These are phyloP conservation scores for Passalora sequoiae DNA, from an alignment of 2,329 filamentous ascomycete species.

Conservation along the genomic window DNA sequence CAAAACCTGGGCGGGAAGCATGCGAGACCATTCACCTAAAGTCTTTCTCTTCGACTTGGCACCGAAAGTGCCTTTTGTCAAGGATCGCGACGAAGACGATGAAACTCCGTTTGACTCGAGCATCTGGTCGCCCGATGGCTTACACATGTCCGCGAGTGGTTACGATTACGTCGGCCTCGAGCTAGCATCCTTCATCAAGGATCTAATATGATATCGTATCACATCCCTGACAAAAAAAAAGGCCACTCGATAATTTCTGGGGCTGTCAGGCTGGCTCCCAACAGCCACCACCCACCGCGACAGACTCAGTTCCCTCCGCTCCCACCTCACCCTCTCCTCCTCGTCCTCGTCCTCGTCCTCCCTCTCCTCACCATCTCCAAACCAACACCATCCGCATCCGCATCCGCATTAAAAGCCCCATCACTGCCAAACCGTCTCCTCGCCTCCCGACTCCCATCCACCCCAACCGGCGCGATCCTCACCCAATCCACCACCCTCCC, in stretches of 20 bases:
- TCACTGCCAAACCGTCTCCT: neutral
- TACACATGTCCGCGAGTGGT: conserved; percentile 1
- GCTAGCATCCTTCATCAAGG: conserved; percentile 1
- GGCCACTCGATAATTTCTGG: no score
- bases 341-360: no score
- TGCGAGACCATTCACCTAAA: neutral
- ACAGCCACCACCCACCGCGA: no score
- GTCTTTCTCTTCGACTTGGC: conserved; percentile 3
- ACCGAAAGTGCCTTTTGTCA: neutral
- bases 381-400: no score
- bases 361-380: no score
- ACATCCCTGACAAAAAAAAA: no score
- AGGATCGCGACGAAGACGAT: neutral
- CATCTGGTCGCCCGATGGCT: conserved; percentile 1
- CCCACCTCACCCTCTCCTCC: no score
- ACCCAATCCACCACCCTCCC: conserved; percentile 1
- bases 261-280: no score
- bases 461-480: neutral
- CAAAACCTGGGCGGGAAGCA: neutral
- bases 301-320: no score
- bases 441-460: neutral
- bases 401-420: no score
- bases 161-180: neutral
- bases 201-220: neutral
- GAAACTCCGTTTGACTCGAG: neutral